phyloP scores from a whole-genome alignment of 129 eudicot species.

The Pittosporum tobira region DNA sequence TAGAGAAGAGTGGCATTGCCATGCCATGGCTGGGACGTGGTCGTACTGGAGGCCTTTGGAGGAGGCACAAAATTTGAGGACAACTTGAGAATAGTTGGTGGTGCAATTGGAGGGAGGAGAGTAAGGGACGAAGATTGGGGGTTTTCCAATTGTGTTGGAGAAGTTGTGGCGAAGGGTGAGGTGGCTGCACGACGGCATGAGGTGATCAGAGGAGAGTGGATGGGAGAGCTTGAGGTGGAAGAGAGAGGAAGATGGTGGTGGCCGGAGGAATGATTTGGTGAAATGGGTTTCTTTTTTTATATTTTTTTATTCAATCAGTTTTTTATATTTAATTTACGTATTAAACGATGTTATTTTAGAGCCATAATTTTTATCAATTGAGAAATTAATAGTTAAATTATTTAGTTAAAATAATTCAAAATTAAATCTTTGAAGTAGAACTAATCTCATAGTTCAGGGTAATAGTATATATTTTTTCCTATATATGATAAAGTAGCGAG shows the following conservation, averaged over 20 bases:
- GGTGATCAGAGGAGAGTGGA: constrained; percentile 33
- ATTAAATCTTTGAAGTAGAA: too few species aligned
- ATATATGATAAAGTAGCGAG: too few species aligned
- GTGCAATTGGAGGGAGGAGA: too few species aligned
- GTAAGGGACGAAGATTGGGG: constrained; percentile 38
- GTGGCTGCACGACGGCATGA: constrained; percentile 42
- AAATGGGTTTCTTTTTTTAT: constrained; percentile 17
- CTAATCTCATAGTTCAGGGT: too few species aligned
- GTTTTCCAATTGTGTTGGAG: constrained; percentile 41
- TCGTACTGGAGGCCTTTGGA: constrained; percentile 49
- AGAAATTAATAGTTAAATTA: too few species aligned
- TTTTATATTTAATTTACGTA: too few species aligned
- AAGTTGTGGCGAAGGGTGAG: constrained; percentile 34
- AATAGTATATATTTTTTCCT: too few species aligned
- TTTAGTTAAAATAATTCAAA: too few species aligned
- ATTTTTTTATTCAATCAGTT: too few species aligned
- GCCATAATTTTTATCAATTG: too few species aligned
- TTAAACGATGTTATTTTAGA: too few species aligned
- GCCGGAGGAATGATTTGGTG: constrained; percentile 18
- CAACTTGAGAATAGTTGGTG: constrained; percentile 35
- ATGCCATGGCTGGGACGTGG: constrained; percentile 66
- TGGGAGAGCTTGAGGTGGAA: constrained; percentile 28
- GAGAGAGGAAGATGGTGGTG: not conserved
- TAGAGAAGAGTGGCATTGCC: constrained; percentile 32
- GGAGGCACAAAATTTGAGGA: constrained; percentile 33